Conservation (phyloP, 2,329 filamentous ascomycete species). For the Ophiostoma fasciatum region DNA sequence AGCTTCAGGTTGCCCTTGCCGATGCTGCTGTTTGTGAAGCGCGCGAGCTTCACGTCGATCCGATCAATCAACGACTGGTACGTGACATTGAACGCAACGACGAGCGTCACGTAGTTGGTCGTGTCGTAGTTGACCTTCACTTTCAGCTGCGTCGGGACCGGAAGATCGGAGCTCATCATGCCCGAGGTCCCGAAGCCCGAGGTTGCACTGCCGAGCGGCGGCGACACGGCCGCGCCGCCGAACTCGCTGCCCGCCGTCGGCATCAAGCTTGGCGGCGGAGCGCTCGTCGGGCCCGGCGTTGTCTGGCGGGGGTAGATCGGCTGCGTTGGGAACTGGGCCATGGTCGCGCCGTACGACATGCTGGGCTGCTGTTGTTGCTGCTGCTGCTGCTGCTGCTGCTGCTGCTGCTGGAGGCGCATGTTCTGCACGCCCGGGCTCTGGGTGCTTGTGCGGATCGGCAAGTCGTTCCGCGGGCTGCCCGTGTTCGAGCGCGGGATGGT, state of each 20-base stretch:
- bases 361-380: constrained; percentile 20
- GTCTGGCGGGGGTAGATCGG: constrained; percentile 36
- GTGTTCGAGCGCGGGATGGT: constrained; percentile 65
- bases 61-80: constrained; percentile 89
- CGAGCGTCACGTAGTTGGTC: constrained; percentile 84
- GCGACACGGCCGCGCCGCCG: constrained; percentile 11
- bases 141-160: constrained; percentile 64
- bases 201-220: constrained; percentile 24
- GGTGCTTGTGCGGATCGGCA: constrained; percentile 53
- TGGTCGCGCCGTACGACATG: constrained; percentile 34
- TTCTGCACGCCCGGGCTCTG: constrained; percentile 56
- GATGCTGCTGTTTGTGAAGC: constrained; percentile 74
- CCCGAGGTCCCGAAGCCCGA: constrained; percentile 19
- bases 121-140: constrained; percentile 83
- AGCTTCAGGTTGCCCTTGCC: constrained; percentile 70
- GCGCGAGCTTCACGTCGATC: constrained; percentile 86
- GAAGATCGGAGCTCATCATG: constrained; percentile 25
- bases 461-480: constrained; percentile 56
- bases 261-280: too few relatives aligned
- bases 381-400: constrained; percentile 21
- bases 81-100: constrained; percentile 88
- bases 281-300: constrained; percentile 22
- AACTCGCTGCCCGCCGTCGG: too few relatives aligned
- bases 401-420: constrained; percentile 35
- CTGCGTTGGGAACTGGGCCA: constrained; percentile 41